Evolutionary conservation across 1,284 basidiomycete species (phyloP).

Genomic region (Psilocybe mexicana): DNA sequence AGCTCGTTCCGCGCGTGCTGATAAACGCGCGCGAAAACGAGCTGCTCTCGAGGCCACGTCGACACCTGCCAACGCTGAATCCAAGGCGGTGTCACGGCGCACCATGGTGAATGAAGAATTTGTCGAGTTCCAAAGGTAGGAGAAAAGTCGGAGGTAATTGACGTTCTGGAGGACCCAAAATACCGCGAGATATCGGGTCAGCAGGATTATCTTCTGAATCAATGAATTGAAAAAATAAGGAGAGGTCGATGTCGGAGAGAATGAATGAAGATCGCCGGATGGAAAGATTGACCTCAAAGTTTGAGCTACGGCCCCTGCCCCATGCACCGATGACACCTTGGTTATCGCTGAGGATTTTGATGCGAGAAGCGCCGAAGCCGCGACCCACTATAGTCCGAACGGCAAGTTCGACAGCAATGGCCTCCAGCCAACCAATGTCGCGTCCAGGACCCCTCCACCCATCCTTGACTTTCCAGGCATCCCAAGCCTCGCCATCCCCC

Average conservation of each 20-base stretch:
- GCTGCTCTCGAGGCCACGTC: too few species aligned
- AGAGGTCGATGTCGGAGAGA: slow-evolving; percentile 6
- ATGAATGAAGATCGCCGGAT: slow-evolving; percentile 15
- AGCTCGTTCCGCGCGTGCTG: too few species aligned
- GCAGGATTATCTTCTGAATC: slow-evolving; percentile 12
- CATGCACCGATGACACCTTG: slow-evolving; percentile 32
- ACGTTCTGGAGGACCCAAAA: slow-evolving; percentile 10
- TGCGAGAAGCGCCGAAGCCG: slow-evolving; percentile 5
- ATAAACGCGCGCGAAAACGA: too few species aligned
- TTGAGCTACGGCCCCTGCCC: slow-evolving; percentile 14
- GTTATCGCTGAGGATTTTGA: slow-evolving; percentile 33
- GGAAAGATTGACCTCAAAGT: slow-evolving; percentile 26
- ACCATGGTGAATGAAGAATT: too few species aligned
- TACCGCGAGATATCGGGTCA: slow-evolving; percentile 21
- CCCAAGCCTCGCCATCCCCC: slow-evolving; percentile 36
- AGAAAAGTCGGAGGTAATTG: too few species aligned
- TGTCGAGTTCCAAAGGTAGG: neutral
- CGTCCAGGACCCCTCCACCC: slow-evolving; percentile 19
- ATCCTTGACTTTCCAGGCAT: slow-evolving; percentile 17
- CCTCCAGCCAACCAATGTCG: slow-evolving; percentile 36
- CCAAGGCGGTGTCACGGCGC: too few species aligned
- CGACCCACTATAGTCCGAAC: slow-evolving; percentile 8
- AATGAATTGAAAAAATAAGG: slow-evolving; percentile 15
- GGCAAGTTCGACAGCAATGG: slow-evolving; percentile 28
- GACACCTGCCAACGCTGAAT: too few species aligned